Evolutionary conservation across 192 early-diverging fungal genomes (phyloP), one percentile per base, ranked within the genome.

Genomic region (Backusella sp.): DNA sequence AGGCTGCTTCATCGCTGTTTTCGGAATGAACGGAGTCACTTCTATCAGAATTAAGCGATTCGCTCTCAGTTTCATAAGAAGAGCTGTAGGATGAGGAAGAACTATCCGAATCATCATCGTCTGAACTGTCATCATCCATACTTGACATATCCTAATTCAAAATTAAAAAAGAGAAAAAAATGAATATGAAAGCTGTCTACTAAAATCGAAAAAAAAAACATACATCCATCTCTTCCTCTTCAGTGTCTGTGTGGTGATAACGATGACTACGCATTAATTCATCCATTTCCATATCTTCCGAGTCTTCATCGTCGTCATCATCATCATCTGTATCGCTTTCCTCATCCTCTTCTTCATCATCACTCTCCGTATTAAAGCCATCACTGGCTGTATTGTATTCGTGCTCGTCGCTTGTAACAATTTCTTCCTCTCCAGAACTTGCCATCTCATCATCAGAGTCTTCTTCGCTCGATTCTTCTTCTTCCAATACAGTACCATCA

Each of bases 401-500:
- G 12, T 62, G 23, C n/a, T 28, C 56, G 2, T 26, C 56, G 23
- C 26, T 28, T 0, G 23, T 62, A 62, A 0, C 23, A 28, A 62
- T 62, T 12, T 62, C 26, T 62, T 62, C 56, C 30, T 41, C 73
- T 87, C 91, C 80, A 66, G 52, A 76, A 80, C 26, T 71, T 26
- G 39, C 42, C 42, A 71, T 49, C 14, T 86, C 86, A 7, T 88
- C 86, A 17, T 81, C 87, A 12, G 80, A 79, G 14, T 83, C 86
- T 14, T 84, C 84, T 52, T 86, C 82, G 35, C 79, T 84, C 3
- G 83, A 62, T 52, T 89, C 88, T 73, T 92, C 88, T 75, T 94
- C 89, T 66, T 90, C 88, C 59, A 88, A 89, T 49, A 94, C 90
- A n/a, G 87, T 90, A 35, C 89, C 88, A 21, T 89, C 90, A 79